Evolutionary conservation across 805 yeast genomes (phyloP), one percentile per base, ranked within the genome.

Genomic region (Metschnikowia sp.): DNA sequence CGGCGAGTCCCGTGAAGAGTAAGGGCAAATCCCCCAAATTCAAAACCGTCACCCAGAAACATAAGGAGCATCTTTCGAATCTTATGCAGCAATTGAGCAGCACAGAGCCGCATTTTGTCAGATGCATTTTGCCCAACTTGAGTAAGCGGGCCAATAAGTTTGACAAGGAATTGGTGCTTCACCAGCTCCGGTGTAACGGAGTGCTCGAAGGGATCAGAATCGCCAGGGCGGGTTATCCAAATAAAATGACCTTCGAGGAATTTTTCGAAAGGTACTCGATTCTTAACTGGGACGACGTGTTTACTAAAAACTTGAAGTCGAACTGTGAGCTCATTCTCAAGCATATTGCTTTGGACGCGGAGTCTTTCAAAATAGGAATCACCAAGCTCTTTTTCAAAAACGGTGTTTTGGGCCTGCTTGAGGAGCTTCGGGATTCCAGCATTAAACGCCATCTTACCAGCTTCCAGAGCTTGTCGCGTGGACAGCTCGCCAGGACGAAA

Each of bases 181-280:
- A 87, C 44, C 99, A 94, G 68, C 74, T 94, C 52, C 76, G 97
- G 53, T 94, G 98, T 61, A 94, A 94, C 61, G 99, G 99, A 78
- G 99, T 94, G 12, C 70, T 94, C 43, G 99, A 94, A 73, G 99
- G 99, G 51, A 94, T 94, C 30, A 78, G 99, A 65, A 94, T 94
- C 50, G 96, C 98, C 0, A 79, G 99, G 54, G 89, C 96, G 8
- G 99, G 99, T 2, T 94, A 86, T 65, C 99, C 99, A 5, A 94
- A 94, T 65, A 79, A 97, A 54, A 81, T 92, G 61, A 80, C 83
- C 29, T 92, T 91, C 65, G 79, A 83, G 39, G 92, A 88, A 40
- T 94, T 94, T 68, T 80, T 78, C 43, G 75, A 72, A 34, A 76
- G 96, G 45, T 94, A 94, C 63, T 78, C 79, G 30, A 78, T 91